Evolutionary conservation across 1,284 basidiomycete genomes (phyloP), one percentile per base, ranked within the genome.

Genomic region (Exobasidium cylindrosporum): DNA sequence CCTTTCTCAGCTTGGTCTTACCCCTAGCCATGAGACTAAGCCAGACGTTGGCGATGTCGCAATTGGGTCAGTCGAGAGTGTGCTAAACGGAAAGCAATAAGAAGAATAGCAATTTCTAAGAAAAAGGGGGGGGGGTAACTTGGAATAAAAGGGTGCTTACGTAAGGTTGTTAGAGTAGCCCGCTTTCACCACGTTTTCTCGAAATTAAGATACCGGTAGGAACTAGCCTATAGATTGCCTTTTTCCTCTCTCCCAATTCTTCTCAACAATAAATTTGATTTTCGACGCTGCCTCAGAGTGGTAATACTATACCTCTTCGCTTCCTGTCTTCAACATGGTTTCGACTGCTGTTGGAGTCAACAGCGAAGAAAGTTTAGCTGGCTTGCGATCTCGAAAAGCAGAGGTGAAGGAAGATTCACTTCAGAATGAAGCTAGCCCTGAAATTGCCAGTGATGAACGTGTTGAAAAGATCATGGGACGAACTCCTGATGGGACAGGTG

Each of bases 401-500:
- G 13, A 55, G 3, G 5, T 26, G 13, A 23, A 29, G 28, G 26
- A 3, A 55, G 4, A 55, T 21, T 31, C 23, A 50, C 23, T 24
- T 21, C 7, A 10, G 47, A 50, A 21, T 21, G 40, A 55, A 14
- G 31, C 4, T 55, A 29, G 23, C 30, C 26, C 29, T 21, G 30
- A 55, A 11, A 44, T 3, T 4, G 4, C 14, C n/a, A 44, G 21
- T 23, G 43, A 32, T 11, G 28, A 40, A 32, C 24, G 60, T 43
- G n/a, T 21, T 13, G 43, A 60, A 14, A 60, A 61, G n/a, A 32
- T 61, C 17, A 21, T 61, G 24, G 60, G 60, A 13, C 31, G 60
- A 21, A 57, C 53, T 23, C 57, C 60, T 21, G 60, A 61, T 24
- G 60, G 60, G 17, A 61, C 60, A 6, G 60, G 60, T 61, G 32